Evolutionary conservation across 2,329 filamentous ascomycete species (phyloP), one percentile per base, ranked within the genome.

Genomic region (Aspergillus novofumigatus): DNA sequence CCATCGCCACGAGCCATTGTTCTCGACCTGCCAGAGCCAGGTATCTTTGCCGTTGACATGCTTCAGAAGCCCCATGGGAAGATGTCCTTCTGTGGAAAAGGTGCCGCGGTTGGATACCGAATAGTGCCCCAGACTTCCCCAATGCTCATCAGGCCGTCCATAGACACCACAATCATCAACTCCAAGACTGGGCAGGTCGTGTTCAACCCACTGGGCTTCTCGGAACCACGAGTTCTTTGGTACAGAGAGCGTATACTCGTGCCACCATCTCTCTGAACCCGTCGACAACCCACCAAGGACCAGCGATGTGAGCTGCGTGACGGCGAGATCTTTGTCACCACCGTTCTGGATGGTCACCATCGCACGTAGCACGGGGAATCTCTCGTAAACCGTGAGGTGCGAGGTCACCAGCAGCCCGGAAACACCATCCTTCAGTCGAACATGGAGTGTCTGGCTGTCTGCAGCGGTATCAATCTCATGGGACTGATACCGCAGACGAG

Each of bases 21-120:
- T 65, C 44, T 75, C 72, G 10, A 75, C 56, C 56, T 74, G 70
- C 72, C 72, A 74, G 17, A 74, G 55, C 69, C 70, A 74, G 1
- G 66, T 65, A 11, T 71, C 67, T 4, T 29, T 54, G 1, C 54
- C 38, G 42, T 70, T 63, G 0, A 49, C 49, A 2, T 57, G 56
- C 25, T 64, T 67, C 8, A 69, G 53, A 7, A 67, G 48, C 1
- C 72, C 71, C 70, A 73, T 69, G 0, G 72, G 67, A 0, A 74
- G 59, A 32, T 71, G 51, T 0, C 58, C 58, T 17, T 62, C 62
- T 1, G 70, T 72, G 1, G 67, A 71, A 58, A 73, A 74, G 4
- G 62, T 63, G 8, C 72, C 66, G 7, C 55, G 64, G 49, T 68
- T 73, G 1, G 61, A 63, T 6, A 71, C 50, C 3, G 59, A 52